phyloP scores from a whole-genome alignment of 805 yeast genomes.

The Candida maris region DNA sequence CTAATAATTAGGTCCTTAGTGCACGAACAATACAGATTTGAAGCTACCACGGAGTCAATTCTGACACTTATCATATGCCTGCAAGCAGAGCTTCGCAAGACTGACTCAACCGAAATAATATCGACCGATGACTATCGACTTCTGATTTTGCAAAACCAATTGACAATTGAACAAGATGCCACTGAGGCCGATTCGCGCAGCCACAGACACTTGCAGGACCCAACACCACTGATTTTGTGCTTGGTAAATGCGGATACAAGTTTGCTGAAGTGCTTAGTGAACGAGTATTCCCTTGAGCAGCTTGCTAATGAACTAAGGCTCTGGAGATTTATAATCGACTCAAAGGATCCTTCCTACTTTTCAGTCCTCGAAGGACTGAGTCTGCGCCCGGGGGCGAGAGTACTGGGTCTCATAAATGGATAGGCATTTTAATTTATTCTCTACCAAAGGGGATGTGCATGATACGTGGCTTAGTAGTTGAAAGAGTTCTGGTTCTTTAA shows the following conservation, averaged over 20 bases:
- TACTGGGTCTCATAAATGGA: constrained; percentile 7
- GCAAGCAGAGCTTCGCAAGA: too few species aligned
- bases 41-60: constrained; percentile 6
- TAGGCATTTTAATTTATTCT: constrained; percentile 4
- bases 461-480: too few species aligned
- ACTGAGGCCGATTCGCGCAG: too few species aligned
- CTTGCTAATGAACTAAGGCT: constrained; percentile 14
- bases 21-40: constrained; percentile 2
- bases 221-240: constrained; percentile 10
- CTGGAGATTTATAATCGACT: constrained; percentile 19
- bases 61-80: constrained; percentile 9
- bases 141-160: constrained; percentile 3
- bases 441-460: constrained; percentile 5
- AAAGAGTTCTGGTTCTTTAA: neutral
- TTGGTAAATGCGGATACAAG: constrained; percentile 6
- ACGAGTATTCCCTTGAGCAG: constrained; percentile 5
- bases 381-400: constrained; percentile 14
- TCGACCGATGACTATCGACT: constrained; percentile 3
- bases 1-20: constrained; percentile 10
- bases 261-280: constrained; percentile 7
- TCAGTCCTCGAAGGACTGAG: constrained; percentile 9
- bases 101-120: constrained; percentile 1
- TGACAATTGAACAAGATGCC: constrained; percentile 1
- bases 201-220: constrained; percentile 3
- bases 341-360: constrained; percentile 14